Conservation (phyloP, 2,329 filamentous ascomycete genomes). For the Sphaerostilbella broomeana region DNA sequence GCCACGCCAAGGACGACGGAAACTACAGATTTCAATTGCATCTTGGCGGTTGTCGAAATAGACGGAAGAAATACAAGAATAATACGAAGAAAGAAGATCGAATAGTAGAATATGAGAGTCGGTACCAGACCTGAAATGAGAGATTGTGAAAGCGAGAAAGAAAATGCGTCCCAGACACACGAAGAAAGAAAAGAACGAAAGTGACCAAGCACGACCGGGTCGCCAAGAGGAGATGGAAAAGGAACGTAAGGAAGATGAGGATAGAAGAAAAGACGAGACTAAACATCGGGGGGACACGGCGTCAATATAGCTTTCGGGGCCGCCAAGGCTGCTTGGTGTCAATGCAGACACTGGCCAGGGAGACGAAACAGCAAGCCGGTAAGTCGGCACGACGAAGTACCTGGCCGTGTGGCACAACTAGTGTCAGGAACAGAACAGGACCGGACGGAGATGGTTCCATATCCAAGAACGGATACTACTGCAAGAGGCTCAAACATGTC, state of each 20-base stretch:
- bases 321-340: constrained; percentile 36
- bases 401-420: constrained; percentile 10
- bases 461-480: constrained; percentile 2
- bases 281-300: constrained; percentile 15
- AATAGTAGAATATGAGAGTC: constrained; percentile 26
- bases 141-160: constrained; percentile 43
- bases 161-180: constrained; percentile 38
- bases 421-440: constrained; percentile 7
- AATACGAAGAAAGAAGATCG: constrained; percentile 21
- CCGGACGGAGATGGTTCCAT: constrained; percentile 2
- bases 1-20: constrained; percentile 42
- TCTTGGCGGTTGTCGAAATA: constrained; percentile 28
- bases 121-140: constrained; percentile 37
- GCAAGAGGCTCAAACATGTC: constrained; percentile 9
- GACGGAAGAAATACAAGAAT: neutral
- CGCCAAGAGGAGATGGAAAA: constrained; percentile 24
- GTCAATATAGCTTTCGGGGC: constrained; percentile 25
- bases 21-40: constrained; percentile 47
- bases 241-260: constrained; percentile 23
- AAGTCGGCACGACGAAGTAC: constrained; percentile 22
- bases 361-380: constrained; percentile 27
- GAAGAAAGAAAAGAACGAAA: constrained; percentile 27
- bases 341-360: constrained; percentile 25
- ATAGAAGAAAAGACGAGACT: constrained; percentile 28
- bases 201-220: constrained; percentile 11